Percentiles rank a stretch among this genome's conserved stretches.
These are phyloP conservation scores for Stereocaulon alpinum DNA, from an alignment of 495 filamentous ascomycete species.

Conservation along the genomic window DNA sequence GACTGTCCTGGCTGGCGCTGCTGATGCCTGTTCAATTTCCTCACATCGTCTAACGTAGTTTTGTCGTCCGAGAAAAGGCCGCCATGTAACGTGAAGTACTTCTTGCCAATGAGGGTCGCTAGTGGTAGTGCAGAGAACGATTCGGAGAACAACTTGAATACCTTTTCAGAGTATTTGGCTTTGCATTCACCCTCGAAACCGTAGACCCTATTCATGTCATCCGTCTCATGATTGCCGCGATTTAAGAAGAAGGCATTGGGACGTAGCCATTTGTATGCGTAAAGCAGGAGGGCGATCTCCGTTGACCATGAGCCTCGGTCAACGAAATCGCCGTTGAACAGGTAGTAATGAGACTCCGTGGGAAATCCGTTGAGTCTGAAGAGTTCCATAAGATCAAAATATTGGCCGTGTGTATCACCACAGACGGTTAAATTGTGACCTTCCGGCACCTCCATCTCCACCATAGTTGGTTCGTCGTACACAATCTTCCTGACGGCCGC, in stretches of 20 bases:
- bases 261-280: constrained; percentile 92
- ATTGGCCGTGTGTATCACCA: constrained; percentile 98
- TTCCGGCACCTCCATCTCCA: constrained; percentile 73
- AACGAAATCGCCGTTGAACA: constrained; percentile 99
- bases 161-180: constrained; percentile 91
- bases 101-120: constrained; percentile 82
- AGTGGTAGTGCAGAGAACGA: constrained; percentile 92
- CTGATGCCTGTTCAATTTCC: constrained; percentile 81
- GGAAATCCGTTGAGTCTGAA: constrained; percentile 87
- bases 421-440: constrained; percentile 83
- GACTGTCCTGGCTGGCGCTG: constrained; percentile 93
- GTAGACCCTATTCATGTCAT: constrained; percentile 99
- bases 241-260: constrained; percentile 89
- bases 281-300: constrained; percentile 87
- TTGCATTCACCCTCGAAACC: constrained; percentile 98
- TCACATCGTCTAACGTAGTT: constrained; percentile 79
- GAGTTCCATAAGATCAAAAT: constrained; percentile 91
- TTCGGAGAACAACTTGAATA: constrained; percentile 97
- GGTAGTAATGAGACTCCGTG: constrained; percentile 73
- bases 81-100: constrained; percentile 89
- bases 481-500: constrained; percentile 81
- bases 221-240: constrained; percentile 97
- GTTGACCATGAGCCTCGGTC: constrained; percentile 96
- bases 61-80: constrained; percentile 98
- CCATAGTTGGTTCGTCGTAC: constrained; percentile 91